Percentiles rank a stretch among this genome's conserved stretches.
These are phyloP conservation scores for Excoecaria agallocha DNA, from an alignment of 345 rosid species.

Conservation along the genomic window DNA sequence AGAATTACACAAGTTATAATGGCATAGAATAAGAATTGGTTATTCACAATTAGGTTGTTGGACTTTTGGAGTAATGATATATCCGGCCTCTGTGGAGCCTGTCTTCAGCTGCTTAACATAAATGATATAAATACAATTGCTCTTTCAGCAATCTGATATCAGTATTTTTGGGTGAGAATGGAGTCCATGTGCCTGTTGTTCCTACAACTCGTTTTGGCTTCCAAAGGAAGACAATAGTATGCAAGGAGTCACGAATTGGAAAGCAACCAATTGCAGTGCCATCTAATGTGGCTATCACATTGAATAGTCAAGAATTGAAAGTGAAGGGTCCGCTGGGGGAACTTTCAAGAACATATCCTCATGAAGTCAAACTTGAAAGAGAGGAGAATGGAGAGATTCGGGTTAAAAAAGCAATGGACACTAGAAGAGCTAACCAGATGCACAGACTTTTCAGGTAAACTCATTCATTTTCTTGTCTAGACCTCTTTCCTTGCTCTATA, in stretches of 20 bases:
- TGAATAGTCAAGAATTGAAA: constrained; percentile 66
- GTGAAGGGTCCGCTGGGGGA: constrained; percentile 95
- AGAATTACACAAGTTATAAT: not conserved
- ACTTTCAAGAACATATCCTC: constrained; percentile 65
- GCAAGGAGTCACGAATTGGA: constrained; percentile 93
- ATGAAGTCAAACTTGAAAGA: constrained; percentile 66
- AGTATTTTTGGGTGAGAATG: constrained; percentile 59
- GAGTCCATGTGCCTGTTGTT: constrained; percentile 35
- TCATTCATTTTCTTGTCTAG: constrained; percentile 10
- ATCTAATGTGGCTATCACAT: constrained; percentile 58
- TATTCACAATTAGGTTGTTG: too few relatives aligned
- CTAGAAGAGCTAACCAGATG: constrained; percentile 94
- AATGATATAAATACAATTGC: not conserved
- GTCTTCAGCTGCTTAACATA: not conserved
- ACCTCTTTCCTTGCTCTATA: not conserved
- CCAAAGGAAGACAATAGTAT: constrained; percentile 53
- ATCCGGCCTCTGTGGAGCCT: not conserved
- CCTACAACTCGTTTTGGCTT: constrained; percentile 40
- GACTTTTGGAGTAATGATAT: not conserved
- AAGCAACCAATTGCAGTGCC: constrained; percentile 85
- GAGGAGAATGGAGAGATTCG: constrained; percentile 62
- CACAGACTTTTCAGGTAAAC: constrained; percentile 94
- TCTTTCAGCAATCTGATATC: constrained; percentile 71
- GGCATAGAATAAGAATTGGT: not conserved
- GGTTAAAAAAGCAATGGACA: constrained; percentile 68